Base-by-base conservation (phyloP, 177 flowering plant genomes). In the Vitis hybrid region DNA sequence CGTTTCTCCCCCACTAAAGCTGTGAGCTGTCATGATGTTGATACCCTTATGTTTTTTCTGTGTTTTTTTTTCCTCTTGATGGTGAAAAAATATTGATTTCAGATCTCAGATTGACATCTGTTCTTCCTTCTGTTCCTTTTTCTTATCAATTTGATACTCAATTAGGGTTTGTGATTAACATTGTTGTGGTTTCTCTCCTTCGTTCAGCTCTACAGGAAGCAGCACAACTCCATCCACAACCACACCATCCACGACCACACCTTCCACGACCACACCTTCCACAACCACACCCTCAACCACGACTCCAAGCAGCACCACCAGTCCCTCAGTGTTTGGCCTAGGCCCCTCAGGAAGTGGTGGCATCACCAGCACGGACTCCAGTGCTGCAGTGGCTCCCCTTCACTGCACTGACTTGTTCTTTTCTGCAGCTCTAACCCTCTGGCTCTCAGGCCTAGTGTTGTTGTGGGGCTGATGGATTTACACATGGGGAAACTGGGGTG, bases 1-100 rank as follows among this genome's bases (percentile, higher is more conserved):
- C 7, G n/a, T 52, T 53, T 13, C 12, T 61, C 28, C 28, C 62
- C 67, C 53, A 24, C 24, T 14, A 24, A 66, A 67, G 76, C 67
- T 77, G 55, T 78, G 67, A 78, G 75, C 69, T 78, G 78, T 74
- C 54, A 47, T 66, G 74, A 76, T 71, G 75, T 69, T 68, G 75
- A 81, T 69, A 54, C 24, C 24, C 24, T 20, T 22, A 0, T 31
- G 13, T 0, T 17, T 58, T 20, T 56, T 64, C 52, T 33, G 15
- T 1, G 47, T 66, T 24, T 18, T 50, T n/a, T 66, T 13, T 53
- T 62, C 14, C 28, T 31, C 12, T n/a, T 38, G 47, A 5, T 38
- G 47, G 8, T 38, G 47, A 38, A 62, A 1, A 50, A 3, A 13
- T 20, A 17, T 31, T 31, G 50, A 33, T 44, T 62, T 24, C 54